Evolutionary conservation across 495 filamentous ascomycete genomes (phyloP).

Genomic region (Podospora didyma): DNA sequence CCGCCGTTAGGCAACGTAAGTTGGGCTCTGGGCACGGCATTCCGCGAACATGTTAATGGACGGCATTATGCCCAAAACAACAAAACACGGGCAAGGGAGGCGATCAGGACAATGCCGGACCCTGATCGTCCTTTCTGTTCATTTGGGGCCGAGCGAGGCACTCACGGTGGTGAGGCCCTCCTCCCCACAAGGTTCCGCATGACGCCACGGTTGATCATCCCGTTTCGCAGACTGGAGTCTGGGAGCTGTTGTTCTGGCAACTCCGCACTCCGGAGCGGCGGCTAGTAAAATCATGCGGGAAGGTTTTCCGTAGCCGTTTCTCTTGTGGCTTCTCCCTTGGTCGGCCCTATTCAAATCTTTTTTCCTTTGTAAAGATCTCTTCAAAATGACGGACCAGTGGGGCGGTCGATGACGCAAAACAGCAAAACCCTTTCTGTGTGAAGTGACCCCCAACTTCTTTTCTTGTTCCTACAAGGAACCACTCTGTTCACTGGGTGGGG

Average conservation of each 20-base stretch:
- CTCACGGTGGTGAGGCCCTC: not conserved
- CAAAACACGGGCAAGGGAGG: not conserved
- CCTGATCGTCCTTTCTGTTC: not conserved
- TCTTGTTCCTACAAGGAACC: not conserved
- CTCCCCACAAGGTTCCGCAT: not conserved
- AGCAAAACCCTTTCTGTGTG: not conserved
- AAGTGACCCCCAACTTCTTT: not conserved
- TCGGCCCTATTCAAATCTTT: too few species aligned
- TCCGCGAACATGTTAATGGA: not conserved
- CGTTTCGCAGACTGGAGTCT: slow-evolving; percentile 1
- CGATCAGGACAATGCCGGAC: not conserved
- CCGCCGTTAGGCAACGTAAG: too few species aligned
- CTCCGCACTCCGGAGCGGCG: too few species aligned
- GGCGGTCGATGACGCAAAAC: not conserved
- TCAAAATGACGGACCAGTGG: not conserved
- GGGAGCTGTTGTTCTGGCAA: too few species aligned
- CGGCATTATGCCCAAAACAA: not conserved
- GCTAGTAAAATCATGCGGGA: too few species aligned
- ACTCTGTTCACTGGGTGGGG: not conserved
- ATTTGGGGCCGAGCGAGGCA: not conserved
- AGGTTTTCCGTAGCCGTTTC: too few species aligned
- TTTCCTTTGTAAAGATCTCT: too few species aligned
- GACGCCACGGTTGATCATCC: not conserved
- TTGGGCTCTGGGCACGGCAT: too few species aligned
- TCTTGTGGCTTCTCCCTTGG: too few species aligned